Conservation (phyloP, 371 early-diverging fungal species). For the Conidiobolus incongruus region DNA sequence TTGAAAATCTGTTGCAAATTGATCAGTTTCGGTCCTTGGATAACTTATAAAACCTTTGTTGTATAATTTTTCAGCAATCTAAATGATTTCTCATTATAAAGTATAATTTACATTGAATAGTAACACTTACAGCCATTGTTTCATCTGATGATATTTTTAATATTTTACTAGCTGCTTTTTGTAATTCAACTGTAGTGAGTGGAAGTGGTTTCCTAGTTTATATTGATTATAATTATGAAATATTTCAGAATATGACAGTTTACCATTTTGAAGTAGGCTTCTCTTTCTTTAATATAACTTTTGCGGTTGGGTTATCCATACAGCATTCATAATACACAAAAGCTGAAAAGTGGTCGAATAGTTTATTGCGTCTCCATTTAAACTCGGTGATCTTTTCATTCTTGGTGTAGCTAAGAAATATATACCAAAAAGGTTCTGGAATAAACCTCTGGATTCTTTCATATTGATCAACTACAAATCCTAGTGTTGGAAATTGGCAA, state of each 20-base stretch:
- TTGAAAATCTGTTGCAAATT: conserved; percentile 61
- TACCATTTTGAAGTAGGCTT: conserved; percentile 61
- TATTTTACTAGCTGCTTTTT: conserved; percentile 52
- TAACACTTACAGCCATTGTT: too few species aligned
- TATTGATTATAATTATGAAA: too few species aligned
- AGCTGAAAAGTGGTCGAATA: conserved; percentile 57
- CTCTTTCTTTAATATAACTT: conserved; percentile 26
- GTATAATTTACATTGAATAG: too few species aligned
- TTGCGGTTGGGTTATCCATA: conserved; percentile 26
- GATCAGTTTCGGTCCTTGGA: conserved; percentile 98
- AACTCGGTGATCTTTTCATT: conserved; percentile 30
- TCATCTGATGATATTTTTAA: conserved; percentile 55
- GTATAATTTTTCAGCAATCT: conserved; percentile 73
- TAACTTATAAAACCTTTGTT: conserved; percentile 86
- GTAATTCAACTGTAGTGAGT: conserved; percentile 88
- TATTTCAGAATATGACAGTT: too few species aligned
- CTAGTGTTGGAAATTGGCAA: conserved; percentile 99
- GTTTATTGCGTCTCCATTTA: conserved; percentile 40
- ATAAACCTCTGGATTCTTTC: conserved; percentile 56
- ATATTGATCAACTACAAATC: conserved; percentile 95
- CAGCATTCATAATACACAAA: conserved; percentile 53
- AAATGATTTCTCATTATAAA: too few species aligned
- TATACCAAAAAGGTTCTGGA: conserved; percentile 80
- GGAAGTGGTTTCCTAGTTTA: conserved; percentile 85
- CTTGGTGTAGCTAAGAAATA: conserved; percentile 35